phyloP scores from a whole-genome alignment of 129 eudicot genomes.

The Lactuca sativa region DNA sequence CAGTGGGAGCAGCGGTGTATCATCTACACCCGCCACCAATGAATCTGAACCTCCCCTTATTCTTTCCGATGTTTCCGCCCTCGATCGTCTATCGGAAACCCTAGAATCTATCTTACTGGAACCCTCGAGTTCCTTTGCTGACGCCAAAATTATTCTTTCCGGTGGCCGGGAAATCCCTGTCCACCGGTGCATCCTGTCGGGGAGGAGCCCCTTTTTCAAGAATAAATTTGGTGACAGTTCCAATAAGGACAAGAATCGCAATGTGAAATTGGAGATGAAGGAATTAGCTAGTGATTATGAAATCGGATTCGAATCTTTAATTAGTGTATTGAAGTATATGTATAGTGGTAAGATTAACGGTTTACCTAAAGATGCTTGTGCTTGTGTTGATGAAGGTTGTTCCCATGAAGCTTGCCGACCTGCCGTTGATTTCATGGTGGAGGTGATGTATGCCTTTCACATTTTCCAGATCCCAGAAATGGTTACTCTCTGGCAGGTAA shows the following conservation, averaged over 20 bases:
- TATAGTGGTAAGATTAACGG: constrained; percentile 70
- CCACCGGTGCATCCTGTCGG: constrained; percentile 72
- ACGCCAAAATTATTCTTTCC: constrained; percentile 50
- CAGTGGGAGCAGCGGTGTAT: constrained; percentile 56
- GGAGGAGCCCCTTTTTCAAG: constrained; percentile 65
- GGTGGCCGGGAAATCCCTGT: constrained; percentile 56
- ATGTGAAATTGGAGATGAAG: constrained; percentile 57
- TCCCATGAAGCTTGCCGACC: constrained; percentile 80
- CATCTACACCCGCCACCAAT: constrained; percentile 27
- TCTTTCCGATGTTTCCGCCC: constrained; percentile 32
- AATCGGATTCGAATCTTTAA: constrained; percentile 61
- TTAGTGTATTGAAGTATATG: constrained; percentile 58
- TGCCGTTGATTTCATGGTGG: constrained; percentile 65
- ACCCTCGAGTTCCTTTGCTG: constrained; percentile 45
- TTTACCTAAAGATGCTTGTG: constrained; percentile 55
- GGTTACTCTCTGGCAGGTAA: constrained; percentile 83
- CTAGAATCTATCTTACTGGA: constrained; percentile 42
- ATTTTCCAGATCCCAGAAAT: constrained; percentile 71
- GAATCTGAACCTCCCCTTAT: constrained; percentile 10
- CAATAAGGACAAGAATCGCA: constrained; percentile 16
- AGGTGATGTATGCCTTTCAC: constrained; percentile 71
- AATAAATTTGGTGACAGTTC: constrained; percentile 27
- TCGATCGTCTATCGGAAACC: constrained; percentile 48
- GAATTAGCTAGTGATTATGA: constrained; percentile 59
- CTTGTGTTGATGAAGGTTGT: constrained; percentile 88